These are phyloP conservation scores for Epichloe festucae DNA, from an alignment of 2,329 filamentous ascomycete genomes.

Conservation along the genomic window DNA sequence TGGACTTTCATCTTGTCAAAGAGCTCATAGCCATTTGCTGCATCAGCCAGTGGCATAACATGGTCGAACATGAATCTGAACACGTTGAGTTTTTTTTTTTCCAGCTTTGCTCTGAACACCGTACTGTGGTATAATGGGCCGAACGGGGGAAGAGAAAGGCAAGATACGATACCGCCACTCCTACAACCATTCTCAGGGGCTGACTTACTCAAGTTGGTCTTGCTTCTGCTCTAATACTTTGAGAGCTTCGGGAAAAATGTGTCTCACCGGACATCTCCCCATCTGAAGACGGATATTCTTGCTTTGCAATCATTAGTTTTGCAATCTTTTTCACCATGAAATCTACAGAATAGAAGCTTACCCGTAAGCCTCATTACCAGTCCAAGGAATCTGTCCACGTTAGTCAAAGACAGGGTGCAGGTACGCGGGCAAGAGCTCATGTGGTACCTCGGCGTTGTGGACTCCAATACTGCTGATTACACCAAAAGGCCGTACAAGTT, in stretches of 20 bases:
- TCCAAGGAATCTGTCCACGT: constrained; percentile 46
- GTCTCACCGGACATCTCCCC: constrained; percentile 63
- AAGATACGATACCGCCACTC: not conserved
- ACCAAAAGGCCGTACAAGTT: constrained; percentile 59
- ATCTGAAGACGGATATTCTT: constrained; percentile 66
- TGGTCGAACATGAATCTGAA: constrained; percentile 64
- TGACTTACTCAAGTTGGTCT: constrained; percentile 47
- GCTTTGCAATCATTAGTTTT: constrained; percentile 20
- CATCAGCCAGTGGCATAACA: constrained; percentile 56
- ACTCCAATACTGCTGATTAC: constrained; percentile 65
- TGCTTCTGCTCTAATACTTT: constrained; percentile 53
- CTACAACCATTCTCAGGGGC: not conserved
- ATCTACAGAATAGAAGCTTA: constrained; percentile 15
- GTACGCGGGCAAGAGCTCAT: not conserved
- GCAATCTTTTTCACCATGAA: constrained; percentile 7
- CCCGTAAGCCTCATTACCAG: constrained; percentile 48
- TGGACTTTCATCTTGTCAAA: constrained; percentile 63
- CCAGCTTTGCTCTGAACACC: not conserved
- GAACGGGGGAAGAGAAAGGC: not conserved
- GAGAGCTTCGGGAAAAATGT: constrained; percentile 54
- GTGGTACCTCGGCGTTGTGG: constrained; percentile 53
- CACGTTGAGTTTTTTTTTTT: not conserved
- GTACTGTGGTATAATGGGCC: not conserved
- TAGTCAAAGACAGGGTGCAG: not conserved
- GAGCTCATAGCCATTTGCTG: constrained; percentile 54